Evolutionary conservation across 495 filamentous ascomycete species (phyloP).

Genomic region (Cudoniella acicularis): DNA sequence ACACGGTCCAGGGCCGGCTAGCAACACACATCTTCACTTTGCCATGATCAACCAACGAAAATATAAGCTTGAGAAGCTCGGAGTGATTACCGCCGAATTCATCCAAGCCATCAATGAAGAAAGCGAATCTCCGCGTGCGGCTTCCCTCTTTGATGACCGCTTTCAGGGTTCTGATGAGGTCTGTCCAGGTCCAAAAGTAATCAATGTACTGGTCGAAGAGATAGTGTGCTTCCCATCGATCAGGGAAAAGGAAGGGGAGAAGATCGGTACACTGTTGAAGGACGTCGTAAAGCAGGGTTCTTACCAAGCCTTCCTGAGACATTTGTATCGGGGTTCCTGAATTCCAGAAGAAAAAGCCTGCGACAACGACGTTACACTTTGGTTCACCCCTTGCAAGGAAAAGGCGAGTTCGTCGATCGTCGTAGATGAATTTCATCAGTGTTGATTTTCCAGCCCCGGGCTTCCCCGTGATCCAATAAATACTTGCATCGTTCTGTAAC

Average conservation of each 20-base stretch:
- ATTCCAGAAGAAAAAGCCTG: conserved; percentile 37
- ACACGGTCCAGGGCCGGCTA: conserved; percentile 28
- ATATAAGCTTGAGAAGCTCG: conserved; percentile 21
- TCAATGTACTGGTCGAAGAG: too few species aligned
- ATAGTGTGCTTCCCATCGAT: too few species aligned
- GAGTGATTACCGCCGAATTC: conserved; percentile 28
- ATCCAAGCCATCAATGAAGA: conserved; percentile 37
- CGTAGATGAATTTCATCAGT: conserved; percentile 37
- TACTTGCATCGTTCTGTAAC: conserved; percentile 7
- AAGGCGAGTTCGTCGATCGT: conserved; percentile 9
- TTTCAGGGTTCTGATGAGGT: too few species aligned
- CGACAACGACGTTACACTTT: conserved; percentile 25
- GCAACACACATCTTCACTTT: conserved; percentile 34
- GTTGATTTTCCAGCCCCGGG: conserved; percentile 53
- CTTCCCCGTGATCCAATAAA: conserved; percentile 27
- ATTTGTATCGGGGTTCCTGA: conserved; percentile 35
- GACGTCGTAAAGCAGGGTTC: conserved; percentile 35
- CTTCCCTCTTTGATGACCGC: too few species aligned
- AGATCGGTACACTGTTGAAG: conserved; percentile 14
- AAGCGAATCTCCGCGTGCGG: conserved; percentile 39
- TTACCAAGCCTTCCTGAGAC: conserved; percentile 35
- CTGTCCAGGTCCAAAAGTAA: too few species aligned
- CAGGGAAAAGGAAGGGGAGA: not conserved
- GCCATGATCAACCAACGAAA: not conserved
- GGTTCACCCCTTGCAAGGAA: conserved; percentile 19